Base-by-base conservation (phyloP, 768 basidiomycete genomes). In the Cystofilobasidium macerans region DNA sequence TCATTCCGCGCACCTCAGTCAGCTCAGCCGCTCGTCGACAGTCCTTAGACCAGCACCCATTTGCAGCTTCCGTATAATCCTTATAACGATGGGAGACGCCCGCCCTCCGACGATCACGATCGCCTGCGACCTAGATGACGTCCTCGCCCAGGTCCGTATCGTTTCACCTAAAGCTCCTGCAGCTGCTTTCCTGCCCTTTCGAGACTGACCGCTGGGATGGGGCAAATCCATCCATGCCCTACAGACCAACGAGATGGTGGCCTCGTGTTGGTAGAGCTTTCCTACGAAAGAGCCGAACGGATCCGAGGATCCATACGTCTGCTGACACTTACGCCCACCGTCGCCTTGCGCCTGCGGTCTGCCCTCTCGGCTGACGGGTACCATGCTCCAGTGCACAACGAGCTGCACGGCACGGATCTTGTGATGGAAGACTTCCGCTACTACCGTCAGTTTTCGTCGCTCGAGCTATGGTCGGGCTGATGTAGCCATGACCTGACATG, bases 241-340 rank as follows among this genome's bases (percentile, higher is more conserved):
- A n/a, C 57, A 67, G 65, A 67, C 65, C 26, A 67, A 67, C 38
- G 40, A 36, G n/a, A 48, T 61, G 40, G 60, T 67, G 16, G 45
- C 59, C 11, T 35, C 61, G 28, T 60, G 64, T 65, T 14, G 26
- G 64, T 59, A 12, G 20, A 5, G 33, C 26, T 22, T 47, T 26
- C 28, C 26, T 14, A n/a, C 42, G 9, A 13, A 13, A 42, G 36
- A 7, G 7, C 42, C 42, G 3, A 42, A 4, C 42, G n/a, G n/a
- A n/a, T n/a, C n/a, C n/a, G n/a, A n/a, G n/a, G n/a, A n/a, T n/a
- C 42, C 7, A 16, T 18, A 20, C 14, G 1, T 28, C 43, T 30
- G 30, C 38, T 57, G 42, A 35, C 16, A 26, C 16, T 28, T n/a
- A 12, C 35, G 48, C 30, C 45, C 57, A 14, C 30, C 20, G 61